These are phyloP conservation scores for Pichia gijzeniarum DNA, from an alignment of 805 yeast genomes.

Conservation along the genomic window DNA sequence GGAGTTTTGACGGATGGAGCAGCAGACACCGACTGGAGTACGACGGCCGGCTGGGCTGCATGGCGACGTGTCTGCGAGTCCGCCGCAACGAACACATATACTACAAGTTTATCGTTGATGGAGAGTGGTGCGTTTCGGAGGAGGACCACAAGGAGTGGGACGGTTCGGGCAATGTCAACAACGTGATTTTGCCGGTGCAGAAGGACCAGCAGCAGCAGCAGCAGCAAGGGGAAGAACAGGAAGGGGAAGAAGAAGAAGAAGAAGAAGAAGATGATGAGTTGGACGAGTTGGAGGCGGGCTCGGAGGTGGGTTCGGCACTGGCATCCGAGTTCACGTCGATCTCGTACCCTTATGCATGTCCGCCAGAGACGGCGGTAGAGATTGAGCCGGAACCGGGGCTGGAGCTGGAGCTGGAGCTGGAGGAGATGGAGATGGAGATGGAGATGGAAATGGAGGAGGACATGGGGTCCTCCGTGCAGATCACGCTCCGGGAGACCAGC, in stretches of 20 bases:
- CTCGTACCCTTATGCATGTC: no score
- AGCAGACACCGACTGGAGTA: conserved; percentile 38
- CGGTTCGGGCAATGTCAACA: conserved; percentile 43
- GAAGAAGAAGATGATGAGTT: no score
- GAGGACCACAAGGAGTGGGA: conserved; percentile 36
- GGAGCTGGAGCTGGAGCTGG: conserved; percentile 8
- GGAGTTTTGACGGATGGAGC: conserved; percentile 54
- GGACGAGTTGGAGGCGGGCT: background rate
- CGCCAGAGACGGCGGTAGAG: no score
- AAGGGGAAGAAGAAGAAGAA: no score
- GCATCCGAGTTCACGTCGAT: conserved; percentile 30
- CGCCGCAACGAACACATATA: conserved; percentile 20
- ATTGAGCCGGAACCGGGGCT: conserved; percentile 2
- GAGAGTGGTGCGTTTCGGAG: conserved; percentile 42
- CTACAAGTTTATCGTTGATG: conserved; percentile 57
- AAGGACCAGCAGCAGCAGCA: no score
- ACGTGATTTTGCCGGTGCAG: conserved; percentile 33
- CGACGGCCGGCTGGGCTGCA: conserved; percentile 32
- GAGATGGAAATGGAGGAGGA: conserved; percentile 11
- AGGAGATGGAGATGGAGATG: conserved; percentile 1
- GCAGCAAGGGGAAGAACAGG: no score
- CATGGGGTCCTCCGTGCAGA: conserved; percentile 22
- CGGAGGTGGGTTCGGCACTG: conserved; percentile 18
- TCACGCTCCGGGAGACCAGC: conserved; percentile 23
- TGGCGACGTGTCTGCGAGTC: conserved; percentile 9